Base-by-base conservation (phyloP, 2,329 filamentous ascomycete species). In the Cladophialophora bantiana region DNA sequence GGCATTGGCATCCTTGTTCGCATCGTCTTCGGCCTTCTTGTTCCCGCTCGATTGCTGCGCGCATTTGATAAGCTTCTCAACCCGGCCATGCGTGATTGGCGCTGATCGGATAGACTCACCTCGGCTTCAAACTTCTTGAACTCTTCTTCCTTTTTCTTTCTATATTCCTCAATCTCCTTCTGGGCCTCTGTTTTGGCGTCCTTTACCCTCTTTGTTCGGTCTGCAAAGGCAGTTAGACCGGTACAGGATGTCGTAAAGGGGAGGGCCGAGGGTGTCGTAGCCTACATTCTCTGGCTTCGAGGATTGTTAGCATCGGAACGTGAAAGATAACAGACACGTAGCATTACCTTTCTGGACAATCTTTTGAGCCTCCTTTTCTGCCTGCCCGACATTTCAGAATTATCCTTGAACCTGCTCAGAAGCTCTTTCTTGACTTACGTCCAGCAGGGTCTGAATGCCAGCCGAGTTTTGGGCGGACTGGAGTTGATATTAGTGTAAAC, bases 401-500 rank as follows among this genome's bases (percentile, higher is more conserved):
- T 45, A n/a, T 72, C 59, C 68, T 68, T 48, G 62, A 35, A 32
- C 18, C 7, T 32, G 45, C 52, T 53, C 18, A 26, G 3, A 36
- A 15, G 13, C 31, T 52, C 20, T 26, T 7, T 50, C 45, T 50
- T 12, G 68, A 78, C 90, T 76, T 90, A 99, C 95, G 83, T 98
- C 95, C 83, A 99, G 93, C 77, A 99, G 89, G 78, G 94, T 98
- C 83, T 98, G 94, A 79, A 99, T 99, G 81, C 95, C 95, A 77
- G 92, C 90, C 73, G 95, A 98, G 85, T 98, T 98, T 84, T 98
- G 95, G 78, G 94, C 95, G 79, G 95, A 95, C 94, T 98, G 77
- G 12, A 74, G 70, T 53, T 66, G 67, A 65, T 64, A 73, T 80
- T 69, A 78, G 76, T 60, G 48, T 32, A 36, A 54, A 10, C n/a